Percentiles rank a stretch among this genome's conserved stretches.
Evolutionary conservation across 108 stramenopile species (phyloP).

Genomic region (Skeletonema costatum): DNA sequence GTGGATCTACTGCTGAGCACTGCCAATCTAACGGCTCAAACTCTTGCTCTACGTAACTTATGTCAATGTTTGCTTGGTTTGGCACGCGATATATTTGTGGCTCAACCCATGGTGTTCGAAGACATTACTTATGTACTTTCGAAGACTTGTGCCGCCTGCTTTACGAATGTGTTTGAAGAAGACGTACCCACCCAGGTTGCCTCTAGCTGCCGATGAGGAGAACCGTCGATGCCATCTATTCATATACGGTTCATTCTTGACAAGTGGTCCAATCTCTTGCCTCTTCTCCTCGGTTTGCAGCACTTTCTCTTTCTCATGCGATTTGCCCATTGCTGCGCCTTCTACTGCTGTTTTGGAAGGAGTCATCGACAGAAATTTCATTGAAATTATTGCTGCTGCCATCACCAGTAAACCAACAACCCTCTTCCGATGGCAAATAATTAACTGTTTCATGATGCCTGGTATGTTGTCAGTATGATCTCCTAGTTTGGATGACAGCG

Average conservation of each 20-base stretch:
- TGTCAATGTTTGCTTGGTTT: background rate
- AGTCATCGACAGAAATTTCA: background rate
- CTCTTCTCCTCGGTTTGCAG: background rate
- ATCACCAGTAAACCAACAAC: background rate
- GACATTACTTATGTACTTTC: conserved; percentile 26
- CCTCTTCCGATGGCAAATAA: no score
- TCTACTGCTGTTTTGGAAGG: background rate
- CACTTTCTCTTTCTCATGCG: background rate
- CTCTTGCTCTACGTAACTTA: conserved; percentile 34
- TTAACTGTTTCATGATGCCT: no score
- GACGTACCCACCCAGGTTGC: conserved; percentile 8
- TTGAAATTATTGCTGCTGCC: background rate
- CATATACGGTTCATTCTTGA: background rate
- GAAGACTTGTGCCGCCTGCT: conserved; percentile 30
- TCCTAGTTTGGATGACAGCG: no score
- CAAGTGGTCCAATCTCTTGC: background rate
- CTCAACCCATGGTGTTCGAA: conserved; percentile 13
- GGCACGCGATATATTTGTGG: background rate
- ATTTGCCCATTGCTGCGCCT: background rate
- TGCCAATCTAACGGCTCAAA: conserved; percentile 31
- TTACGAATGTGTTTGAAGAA: conserved; percentile 42
- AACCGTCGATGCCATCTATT: conserved; percentile 16
- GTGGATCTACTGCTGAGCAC: conserved; percentile 16
- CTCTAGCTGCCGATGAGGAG: conserved; percentile 1
- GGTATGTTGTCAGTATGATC: no score